A percentile compares a stretch with the other conserved stretches of the same genome.
These are phyloP conservation scores for Cystobasidium pallidum DNA, from an alignment of 1,284 basidiomycete genomes.

Conservation along the genomic window DNA sequence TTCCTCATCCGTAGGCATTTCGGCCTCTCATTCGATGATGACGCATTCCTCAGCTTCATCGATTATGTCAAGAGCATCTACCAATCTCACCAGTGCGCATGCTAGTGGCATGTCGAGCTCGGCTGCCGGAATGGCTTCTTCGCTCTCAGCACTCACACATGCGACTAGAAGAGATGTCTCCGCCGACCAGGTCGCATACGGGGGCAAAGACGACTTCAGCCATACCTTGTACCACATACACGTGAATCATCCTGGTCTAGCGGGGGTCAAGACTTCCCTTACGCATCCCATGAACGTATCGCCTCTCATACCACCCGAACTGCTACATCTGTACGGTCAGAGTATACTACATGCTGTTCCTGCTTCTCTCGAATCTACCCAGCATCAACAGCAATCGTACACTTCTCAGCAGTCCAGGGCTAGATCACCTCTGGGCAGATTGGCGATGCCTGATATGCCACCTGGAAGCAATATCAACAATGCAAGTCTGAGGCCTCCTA, in stretches of 20 bases:
- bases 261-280: conserved; percentile 50
- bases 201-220: not conserved
- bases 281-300: conserved; percentile 53
- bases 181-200: not conserved
- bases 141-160: conserved; percentile 4
- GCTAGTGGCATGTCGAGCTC: conserved; percentile 6
- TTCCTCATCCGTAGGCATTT: not conserved
- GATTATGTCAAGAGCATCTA: conserved; percentile 16
- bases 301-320: conserved; percentile 50
- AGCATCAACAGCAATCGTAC: not conserved
- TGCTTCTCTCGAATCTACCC: not conserved
- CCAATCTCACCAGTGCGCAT: conserved; percentile 7
- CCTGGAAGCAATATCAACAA: conserved; percentile 29
- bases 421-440: conserved; percentile 26
- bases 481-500: conserved; percentile 6
- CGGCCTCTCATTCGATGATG: conserved; percentile 7
- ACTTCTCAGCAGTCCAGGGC: conserved; percentile 8
- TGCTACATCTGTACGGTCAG: conserved; percentile 42
- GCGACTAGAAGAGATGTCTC: not conserved
- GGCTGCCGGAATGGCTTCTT: not conserved
- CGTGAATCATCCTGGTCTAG: conserved; percentile 24
- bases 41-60: conserved; percentile 12
- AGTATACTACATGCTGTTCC: conserved; percentile 31
- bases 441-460: conserved; percentile 22
- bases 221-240: conserved; percentile 14